phyloP scores from a whole-genome alignment of 1,139 yeast species.

The Pichia norvegensis region DNA sequence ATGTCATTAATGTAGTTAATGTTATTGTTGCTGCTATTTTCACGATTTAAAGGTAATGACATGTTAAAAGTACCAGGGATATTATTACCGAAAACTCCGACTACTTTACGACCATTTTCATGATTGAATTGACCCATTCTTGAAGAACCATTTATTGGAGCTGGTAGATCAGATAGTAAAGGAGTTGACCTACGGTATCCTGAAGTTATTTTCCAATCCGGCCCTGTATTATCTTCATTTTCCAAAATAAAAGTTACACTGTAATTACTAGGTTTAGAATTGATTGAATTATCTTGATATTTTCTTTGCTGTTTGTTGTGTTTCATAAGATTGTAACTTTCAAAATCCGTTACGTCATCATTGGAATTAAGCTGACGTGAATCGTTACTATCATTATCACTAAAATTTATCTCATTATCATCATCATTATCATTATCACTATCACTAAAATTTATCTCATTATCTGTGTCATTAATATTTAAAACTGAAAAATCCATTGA shows the following conservation, averaged over 20 bases:
- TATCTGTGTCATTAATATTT: background rate
- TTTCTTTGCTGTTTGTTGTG: background rate
- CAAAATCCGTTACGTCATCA: constrained; percentile 18
- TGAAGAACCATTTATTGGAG: constrained; percentile 14
- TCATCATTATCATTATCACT: constrained; percentile 1
- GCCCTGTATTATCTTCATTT: constrained; percentile 37
- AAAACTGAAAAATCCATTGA: constrained; percentile 1
- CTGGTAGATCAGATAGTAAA: constrained; percentile 39
- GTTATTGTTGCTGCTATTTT: background rate
- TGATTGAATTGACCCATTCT: constrained; percentile 11
- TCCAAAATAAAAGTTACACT: constrained; percentile 26
- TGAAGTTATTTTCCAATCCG: constrained; percentile 43
- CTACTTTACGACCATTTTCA: constrained; percentile 8
- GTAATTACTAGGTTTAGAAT: background rate
- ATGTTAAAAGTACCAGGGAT: constrained; percentile 16
- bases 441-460: constrained; percentile 9
- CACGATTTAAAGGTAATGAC: background rate
- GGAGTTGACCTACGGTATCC: constrained; percentile 42
- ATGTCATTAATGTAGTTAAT: background rate
- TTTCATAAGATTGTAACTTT: constrained; percentile 16
- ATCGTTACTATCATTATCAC: background rate
- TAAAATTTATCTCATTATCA: constrained; percentile 1
- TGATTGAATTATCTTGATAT: background rate
- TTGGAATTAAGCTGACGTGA: too few species aligned
- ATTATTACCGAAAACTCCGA: constrained; percentile 21